phyloP scores from a whole-genome alignment of 768 basidiomycete genomes.

The Termitomyces sp. region DNA sequence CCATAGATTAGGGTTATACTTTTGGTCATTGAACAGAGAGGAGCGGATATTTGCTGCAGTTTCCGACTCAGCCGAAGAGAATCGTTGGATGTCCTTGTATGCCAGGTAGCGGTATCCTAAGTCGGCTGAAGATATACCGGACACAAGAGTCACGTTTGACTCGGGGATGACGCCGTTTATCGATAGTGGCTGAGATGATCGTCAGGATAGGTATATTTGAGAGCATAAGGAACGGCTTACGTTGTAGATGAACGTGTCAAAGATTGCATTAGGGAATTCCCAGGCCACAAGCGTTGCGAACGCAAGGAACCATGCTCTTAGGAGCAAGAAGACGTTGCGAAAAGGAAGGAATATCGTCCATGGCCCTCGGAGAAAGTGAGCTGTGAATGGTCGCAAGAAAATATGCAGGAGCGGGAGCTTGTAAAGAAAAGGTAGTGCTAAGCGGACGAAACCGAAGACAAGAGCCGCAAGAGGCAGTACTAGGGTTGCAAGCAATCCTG shows the following conservation, averaged over 20 bases:
- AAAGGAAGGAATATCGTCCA: slow-evolving; percentile 50
- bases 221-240: slow-evolving; percentile 24
- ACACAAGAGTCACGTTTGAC: slow-evolving; percentile 50
- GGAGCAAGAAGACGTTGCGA: slow-evolving; percentile 36
- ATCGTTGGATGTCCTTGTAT: slow-evolving; percentile 51
- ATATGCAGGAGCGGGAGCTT: slow-evolving; percentile 45
- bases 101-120: slow-evolving; percentile 56
- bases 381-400: slow-evolving; percentile 53
- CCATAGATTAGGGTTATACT: slow-evolving; percentile 62
- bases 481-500: slow-evolving; percentile 33
- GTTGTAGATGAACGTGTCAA: slow-evolving; percentile 54
- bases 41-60: slow-evolving; percentile 39
- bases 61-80: slow-evolving; percentile 40
- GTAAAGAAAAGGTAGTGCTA: slow-evolving; percentile 46
- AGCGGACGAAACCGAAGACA: slow-evolving; percentile 43
- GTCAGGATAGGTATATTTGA: not conserved
- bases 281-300: slow-evolving; percentile 49
- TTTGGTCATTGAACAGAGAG: slow-evolving; percentile 64
- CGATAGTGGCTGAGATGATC: slow-evolving; percentile 34
- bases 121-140: slow-evolving; percentile 55
- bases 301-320: slow-evolving; percentile 44
- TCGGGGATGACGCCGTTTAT: slow-evolving; percentile 42
- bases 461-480: slow-evolving; percentile 31
- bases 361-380: slow-evolving; percentile 54
- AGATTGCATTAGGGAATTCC: slow-evolving; percentile 59